Base-by-base conservation (phyloP, 164 flowering plant genomes). In the Hamamelis virginiana region DNA sequence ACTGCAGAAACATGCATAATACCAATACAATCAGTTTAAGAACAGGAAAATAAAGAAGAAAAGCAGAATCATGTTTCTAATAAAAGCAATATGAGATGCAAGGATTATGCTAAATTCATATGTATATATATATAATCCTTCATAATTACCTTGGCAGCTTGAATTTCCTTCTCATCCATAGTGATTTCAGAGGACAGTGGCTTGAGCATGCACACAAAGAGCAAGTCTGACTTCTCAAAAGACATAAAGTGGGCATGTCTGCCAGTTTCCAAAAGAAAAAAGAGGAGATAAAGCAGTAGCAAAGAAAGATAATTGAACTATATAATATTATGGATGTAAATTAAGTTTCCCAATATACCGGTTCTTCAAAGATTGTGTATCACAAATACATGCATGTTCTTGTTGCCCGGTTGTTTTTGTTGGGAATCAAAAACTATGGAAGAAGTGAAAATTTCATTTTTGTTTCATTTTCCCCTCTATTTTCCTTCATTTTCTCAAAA, bases 161-260 rank as follows among this genome's bases (percentile, higher is more conserved):
- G 83, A 62, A 89, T 81, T 73, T 89, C 94, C 23, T 76, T 72
- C 51, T 80, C 88, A 22, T 85, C 91, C 0, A 87, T 77, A 8
- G 63, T 71, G 64, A 89, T 89, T 27, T 84, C 78, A 28, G 33
- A 73, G 1, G 91, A 83, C 64, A 83, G 21, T 21, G 94, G 91
- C 69, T 78, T 85, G 8, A 89, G 85, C 91, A 85, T 81, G 85
- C 94, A 89, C 48, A 82, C 75, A 67, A 89, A 89, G 66, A 85
- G 78, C 80, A 87, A 67, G 74, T 89, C 94, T 4, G 94, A 84
- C 65, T 89, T 80, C 77, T 87, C 89, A 33, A 89, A 87, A 1
- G 87, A 80, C 56, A 87, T 71, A 8, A 53, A 80, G 64, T 87
- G 94, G 41, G 76, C 91, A 75, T 89, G 94, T 73, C 89, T 85